Evolutionary conservation across 2,329 filamentous ascomycete genomes (phyloP).

Genomic region (Phialemoniopsis sp.): DNA sequence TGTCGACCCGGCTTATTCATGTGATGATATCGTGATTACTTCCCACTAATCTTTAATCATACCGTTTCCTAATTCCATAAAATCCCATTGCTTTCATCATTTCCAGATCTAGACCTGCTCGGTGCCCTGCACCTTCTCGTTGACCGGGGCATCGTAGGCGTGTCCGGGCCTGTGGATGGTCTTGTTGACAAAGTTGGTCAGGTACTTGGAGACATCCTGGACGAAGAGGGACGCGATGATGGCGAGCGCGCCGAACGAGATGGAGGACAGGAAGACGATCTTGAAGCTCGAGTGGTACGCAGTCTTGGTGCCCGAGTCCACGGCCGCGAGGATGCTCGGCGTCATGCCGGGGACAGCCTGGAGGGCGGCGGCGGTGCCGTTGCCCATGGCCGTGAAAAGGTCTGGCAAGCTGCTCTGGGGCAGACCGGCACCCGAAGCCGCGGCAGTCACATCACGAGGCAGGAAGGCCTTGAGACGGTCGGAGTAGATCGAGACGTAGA

Average conservation of each 20-base stretch:
- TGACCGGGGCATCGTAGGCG: too few species aligned
- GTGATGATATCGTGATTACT: too few species aligned
- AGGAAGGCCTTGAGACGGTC: conserved; percentile 2
- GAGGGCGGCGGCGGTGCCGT: conserved; percentile 3
- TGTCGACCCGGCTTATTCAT: too few species aligned
- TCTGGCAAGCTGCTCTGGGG: conserved; percentile 1
- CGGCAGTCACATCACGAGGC: background rate
- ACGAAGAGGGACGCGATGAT: conserved; percentile 5
- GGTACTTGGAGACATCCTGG: conserved; percentile 2
- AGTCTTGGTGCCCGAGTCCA: background rate
- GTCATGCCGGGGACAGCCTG: conserved; percentile 4
- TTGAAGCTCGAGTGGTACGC: conserved; percentile 4
- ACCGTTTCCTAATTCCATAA: too few species aligned
- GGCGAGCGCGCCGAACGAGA: conserved; percentile 4
- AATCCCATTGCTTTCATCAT: too few species aligned
- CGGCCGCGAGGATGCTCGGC: background rate
- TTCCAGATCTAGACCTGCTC: too few species aligned
- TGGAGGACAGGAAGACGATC: conserved; percentile 1
- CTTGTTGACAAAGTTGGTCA: conserved; percentile 8
- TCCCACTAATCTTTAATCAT: too few species aligned
- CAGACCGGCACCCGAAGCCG: background rate
- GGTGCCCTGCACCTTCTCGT: too few species aligned
- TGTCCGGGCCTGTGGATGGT: too few species aligned
- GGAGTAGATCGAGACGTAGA: conserved; percentile 6
- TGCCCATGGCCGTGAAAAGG: conserved; percentile 2